Evolutionary conservation across 1,139 yeast genomes (phyloP).

Genomic region (Suhomyces panamericanus): DNA sequence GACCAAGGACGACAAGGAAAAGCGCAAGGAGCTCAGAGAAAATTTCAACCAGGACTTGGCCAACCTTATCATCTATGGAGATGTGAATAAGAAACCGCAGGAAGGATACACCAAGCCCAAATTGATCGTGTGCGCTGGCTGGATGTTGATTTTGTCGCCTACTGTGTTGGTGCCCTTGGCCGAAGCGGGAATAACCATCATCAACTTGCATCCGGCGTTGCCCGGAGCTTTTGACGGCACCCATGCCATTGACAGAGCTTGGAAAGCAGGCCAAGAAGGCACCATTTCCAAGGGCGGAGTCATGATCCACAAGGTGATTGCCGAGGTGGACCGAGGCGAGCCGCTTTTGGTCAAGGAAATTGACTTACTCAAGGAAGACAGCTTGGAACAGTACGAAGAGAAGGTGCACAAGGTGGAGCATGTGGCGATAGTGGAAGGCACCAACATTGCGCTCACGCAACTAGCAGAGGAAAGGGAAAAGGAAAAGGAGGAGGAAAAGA

Average conservation of each 20-base stretch:
- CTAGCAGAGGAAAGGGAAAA: slow-evolving; percentile 18
- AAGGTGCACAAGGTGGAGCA: slow-evolving; percentile 89
- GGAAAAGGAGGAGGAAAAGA: no score
- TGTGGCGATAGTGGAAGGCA: slow-evolving; percentile 88
- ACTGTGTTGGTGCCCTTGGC: slow-evolving; percentile 68
- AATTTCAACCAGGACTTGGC: slow-evolving; percentile 80
- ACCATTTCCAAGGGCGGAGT: slow-evolving; percentile 81
- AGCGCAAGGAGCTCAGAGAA: slow-evolving; percentile 61
- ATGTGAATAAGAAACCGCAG: slow-evolving; percentile 26
- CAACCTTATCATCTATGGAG: slow-evolving; percentile 55
- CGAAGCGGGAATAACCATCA: slow-evolving; percentile 66
- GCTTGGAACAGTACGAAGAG: slow-evolving; percentile 73
- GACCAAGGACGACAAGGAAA: slow-evolving; percentile 60
- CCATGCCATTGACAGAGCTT: slow-evolving; percentile 93
- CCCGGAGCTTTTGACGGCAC: slow-evolving; percentile 98
- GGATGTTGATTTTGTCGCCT: slow-evolving; percentile 92
- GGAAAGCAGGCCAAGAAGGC: slow-evolving; percentile 90
- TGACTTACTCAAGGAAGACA: slow-evolving; percentile 66
- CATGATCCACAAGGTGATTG: slow-evolving; percentile 93
- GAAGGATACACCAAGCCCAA: slow-evolving; percentile 57
- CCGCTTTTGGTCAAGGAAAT: slow-evolving; percentile 83
- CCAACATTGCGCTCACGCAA: slow-evolving; percentile 57
- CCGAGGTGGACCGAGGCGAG: slow-evolving; percentile 91
- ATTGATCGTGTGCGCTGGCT: slow-evolving; percentile 94
- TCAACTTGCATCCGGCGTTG: slow-evolving; percentile 92